Conservation (phyloP, 2,329 filamentous ascomycete genomes). For the Diplodia sapinea region DNA sequence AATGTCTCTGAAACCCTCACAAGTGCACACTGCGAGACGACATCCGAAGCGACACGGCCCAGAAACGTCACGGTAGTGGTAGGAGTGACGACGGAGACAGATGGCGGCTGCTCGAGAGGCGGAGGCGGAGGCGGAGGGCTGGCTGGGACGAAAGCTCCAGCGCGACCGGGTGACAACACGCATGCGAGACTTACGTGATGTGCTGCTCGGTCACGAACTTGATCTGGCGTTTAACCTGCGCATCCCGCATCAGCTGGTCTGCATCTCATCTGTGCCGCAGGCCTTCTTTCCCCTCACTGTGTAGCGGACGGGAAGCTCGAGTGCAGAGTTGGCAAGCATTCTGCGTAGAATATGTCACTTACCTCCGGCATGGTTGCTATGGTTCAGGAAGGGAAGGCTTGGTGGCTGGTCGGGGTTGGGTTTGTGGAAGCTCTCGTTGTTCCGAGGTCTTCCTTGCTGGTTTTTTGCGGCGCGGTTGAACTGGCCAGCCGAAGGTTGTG, state of each 20-base stretch:
- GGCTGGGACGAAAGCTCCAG: background rate
- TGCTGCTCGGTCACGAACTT: constrained; percentile 93
- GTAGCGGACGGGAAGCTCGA: background rate
- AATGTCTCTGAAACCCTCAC: background rate
- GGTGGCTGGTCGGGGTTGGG: constrained; percentile 3
- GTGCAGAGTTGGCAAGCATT: background rate
- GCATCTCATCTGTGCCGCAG: background rate
- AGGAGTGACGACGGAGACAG: background rate
- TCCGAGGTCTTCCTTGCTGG: background rate
- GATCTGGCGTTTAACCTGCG: constrained; percentile 78
- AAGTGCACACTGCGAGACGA: background rate
- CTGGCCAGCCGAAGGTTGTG: background rate
- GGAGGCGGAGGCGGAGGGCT: constrained; percentile 30
- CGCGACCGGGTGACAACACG: background rate
- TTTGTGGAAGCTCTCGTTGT: constrained; percentile 8
- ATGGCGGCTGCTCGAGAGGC: constrained; percentile 28
- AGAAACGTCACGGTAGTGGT: background rate
- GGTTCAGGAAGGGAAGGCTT: background rate
- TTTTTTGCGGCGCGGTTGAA: background rate
- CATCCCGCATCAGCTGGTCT: background rate
- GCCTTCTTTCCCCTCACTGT: background rate
- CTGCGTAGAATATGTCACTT: constrained; percentile 35
- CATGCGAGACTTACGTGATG: constrained; percentile 70
- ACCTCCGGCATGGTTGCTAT: constrained; percentile 53
- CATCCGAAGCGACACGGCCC: background rate